Percentiles rank a stretch among this genome's conserved stretches.
phyloP scores from a whole-genome alignment of 1,139 yeast species.

The Taphrina confusa region DNA sequence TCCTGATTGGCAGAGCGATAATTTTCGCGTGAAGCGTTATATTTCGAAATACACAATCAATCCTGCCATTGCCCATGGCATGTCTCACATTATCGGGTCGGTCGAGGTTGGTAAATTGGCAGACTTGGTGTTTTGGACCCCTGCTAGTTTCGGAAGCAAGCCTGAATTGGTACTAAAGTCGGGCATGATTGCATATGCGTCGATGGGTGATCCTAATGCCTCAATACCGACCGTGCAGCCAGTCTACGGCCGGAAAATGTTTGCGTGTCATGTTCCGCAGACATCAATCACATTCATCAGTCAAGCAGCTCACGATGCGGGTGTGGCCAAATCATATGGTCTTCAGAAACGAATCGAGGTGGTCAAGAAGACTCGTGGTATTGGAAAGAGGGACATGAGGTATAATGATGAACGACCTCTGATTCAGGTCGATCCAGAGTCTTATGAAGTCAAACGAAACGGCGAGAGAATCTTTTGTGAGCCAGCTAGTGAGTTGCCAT shows the following conservation, averaged over 20 bases:
- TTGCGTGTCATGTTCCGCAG: slow-evolving; percentile 35
- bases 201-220: slow-evolving; percentile 37
- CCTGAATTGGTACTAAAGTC: slow-evolving; percentile 36
- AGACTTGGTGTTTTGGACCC: slow-evolving; percentile 36
- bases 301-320: slow-evolving; percentile 28
- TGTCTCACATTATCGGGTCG: slow-evolving; percentile 34
- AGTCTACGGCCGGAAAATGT: slow-evolving; percentile 33
- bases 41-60: slow-evolving; percentile 37
- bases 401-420: slow-evolving; percentile 32
- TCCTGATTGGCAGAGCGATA: slow-evolving; percentile 31
- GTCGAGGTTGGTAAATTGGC: slow-evolving; percentile 38
- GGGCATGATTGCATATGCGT: slow-evolving; percentile 35
- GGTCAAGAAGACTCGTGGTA: slow-evolving; percentile 28
- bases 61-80: slow-evolving; percentile 37
- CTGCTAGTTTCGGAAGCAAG: slow-evolving; percentile 31
- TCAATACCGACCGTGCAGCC: slow-evolving; percentile 38
- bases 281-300: slow-evolving; percentile 34
- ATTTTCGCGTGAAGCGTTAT: slow-evolving; percentile 38
- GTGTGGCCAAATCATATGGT: slow-evolving; percentile 32
- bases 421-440: slow-evolving; percentile 36
- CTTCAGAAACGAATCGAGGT: slow-evolving; percentile 35
- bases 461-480: slow-evolving; percentile 30
- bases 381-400: slow-evolving; percentile 36
- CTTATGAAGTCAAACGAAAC: slow-evolving; percentile 35
- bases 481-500: slow-evolving; percentile 34